These are phyloP conservation scores for Trametes sp. DNA, from an alignment of 1,284 basidiomycete genomes.

Conservation along the genomic window DNA sequence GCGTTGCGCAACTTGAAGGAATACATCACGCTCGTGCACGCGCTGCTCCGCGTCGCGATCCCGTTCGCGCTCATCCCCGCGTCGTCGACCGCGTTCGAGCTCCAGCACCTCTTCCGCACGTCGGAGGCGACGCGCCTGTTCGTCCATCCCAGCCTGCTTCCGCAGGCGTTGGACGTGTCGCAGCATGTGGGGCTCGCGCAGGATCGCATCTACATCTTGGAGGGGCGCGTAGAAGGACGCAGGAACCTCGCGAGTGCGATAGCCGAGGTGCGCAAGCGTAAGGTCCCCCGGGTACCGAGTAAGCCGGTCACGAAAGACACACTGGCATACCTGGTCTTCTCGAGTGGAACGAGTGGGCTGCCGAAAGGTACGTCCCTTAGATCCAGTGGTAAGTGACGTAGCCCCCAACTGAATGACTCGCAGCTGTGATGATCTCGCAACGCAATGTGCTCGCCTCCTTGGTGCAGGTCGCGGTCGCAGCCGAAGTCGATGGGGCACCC, in stretches of 20 bases:
- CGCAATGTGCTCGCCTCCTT: slow-evolving; percentile 66
- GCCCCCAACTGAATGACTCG: slow-evolving; percentile 1
- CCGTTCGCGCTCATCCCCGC: slow-evolving; percentile 71
- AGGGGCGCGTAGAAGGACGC: slow-evolving; percentile 49
- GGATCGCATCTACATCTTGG: slow-evolving; percentile 62
- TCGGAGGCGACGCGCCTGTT: slow-evolving; percentile 67
- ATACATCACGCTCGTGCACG: slow-evolving; percentile 63
- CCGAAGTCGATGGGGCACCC: slow-evolving; percentile 27
- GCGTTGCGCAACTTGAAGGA: slow-evolving; percentile 62
- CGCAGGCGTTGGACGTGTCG: slow-evolving; percentile 57
- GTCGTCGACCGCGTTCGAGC: slow-evolving; percentile 71
- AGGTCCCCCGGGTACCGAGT: slow-evolving; percentile 50
- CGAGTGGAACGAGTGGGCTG: slow-evolving; percentile 78
- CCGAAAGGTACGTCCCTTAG: slow-evolving; percentile 67
- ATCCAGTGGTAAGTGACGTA: neutral
- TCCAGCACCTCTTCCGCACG: slow-evolving; percentile 62
- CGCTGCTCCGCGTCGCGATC: slow-evolving; percentile 61
- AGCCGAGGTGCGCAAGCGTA: slow-evolving; percentile 45
- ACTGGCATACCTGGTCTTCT: slow-evolving; percentile 76
- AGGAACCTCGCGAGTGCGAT: slow-evolving; percentile 57
- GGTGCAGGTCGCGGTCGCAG: slow-evolving; percentile 48
- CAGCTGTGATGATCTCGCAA: slow-evolving; percentile 81
- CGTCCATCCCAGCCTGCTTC: slow-evolving; percentile 60
- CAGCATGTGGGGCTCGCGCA: slow-evolving; percentile 57
- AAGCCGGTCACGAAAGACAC: slow-evolving; percentile 61